These are phyloP conservation scores for Clavaria fumosa DNA, from an alignment of 768 basidiomycete species.

Conservation along the genomic window DNA sequence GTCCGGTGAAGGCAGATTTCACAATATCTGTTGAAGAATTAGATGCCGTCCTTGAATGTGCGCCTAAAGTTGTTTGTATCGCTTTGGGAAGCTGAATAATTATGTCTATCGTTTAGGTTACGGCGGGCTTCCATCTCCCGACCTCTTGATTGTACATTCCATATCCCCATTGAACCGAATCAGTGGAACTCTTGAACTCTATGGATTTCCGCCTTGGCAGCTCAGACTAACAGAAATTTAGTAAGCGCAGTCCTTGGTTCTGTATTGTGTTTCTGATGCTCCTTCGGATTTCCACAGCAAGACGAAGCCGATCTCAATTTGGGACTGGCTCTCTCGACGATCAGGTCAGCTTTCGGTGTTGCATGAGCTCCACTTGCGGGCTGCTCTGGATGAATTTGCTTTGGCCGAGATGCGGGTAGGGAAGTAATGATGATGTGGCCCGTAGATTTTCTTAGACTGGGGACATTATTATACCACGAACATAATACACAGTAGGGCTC, in stretches of 20 bases:
- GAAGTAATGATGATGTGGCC: no score
- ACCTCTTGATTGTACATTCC: slow-evolving; percentile 64
- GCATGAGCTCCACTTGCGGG: slow-evolving; percentile 44
- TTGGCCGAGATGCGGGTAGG: slow-evolving; percentile 67
- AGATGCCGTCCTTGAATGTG: slow-evolving; percentile 44
- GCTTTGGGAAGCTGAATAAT: slow-evolving; percentile 2
- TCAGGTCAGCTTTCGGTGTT: slow-evolving; percentile 15
- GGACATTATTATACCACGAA: slow-evolving; percentile 12
- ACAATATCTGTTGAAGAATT: slow-evolving; percentile 30
- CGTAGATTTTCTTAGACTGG: slow-evolving; percentile 2
- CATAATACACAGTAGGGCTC: not conserved
- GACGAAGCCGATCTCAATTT: slow-evolving; percentile 12
- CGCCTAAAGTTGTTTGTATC: not conserved
- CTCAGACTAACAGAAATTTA: slow-evolving; percentile 67
- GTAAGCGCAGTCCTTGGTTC: slow-evolving; percentile 25
- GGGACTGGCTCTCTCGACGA: slow-evolving; percentile 11
- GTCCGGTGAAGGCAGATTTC: slow-evolving; percentile 14
- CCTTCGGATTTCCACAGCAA: slow-evolving; percentile 16
- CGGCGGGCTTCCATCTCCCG: slow-evolving; percentile 46
- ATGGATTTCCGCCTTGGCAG: slow-evolving; percentile 80
- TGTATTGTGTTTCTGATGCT: slow-evolving; percentile 4
- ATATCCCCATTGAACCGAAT: slow-evolving; percentile 24
- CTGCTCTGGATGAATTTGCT: slow-evolving; percentile 60
- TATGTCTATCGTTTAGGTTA: slow-evolving; percentile 23
- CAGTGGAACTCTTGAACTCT: slow-evolving; percentile 40